Percentiles rank a stretch among this genome's conserved stretches.
phyloP scores from a whole-genome alignment of 2,329 filamentous ascomycete species.

The Talaromyces sp. region DNA sequence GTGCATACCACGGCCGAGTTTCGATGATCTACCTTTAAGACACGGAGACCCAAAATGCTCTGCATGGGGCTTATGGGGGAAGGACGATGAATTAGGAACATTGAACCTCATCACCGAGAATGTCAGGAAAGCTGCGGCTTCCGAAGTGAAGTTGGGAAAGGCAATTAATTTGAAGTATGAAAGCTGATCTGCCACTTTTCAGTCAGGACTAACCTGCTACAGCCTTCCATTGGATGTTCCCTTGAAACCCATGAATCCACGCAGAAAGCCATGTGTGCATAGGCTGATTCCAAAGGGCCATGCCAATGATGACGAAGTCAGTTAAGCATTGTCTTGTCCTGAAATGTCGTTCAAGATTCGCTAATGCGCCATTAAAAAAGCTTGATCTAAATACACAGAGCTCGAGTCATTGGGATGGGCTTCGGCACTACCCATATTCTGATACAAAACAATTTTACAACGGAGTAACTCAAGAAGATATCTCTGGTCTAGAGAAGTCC shows the following conservation, averaged over 20 bases:
- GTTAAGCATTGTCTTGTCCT: too few species aligned
- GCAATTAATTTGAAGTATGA: slow-evolving; percentile 18
- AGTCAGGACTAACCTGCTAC: neutral
- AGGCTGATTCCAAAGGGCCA: slow-evolving; percentile 22
- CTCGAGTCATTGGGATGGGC: slow-evolving; percentile 21
- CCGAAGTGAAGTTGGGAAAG: slow-evolving; percentile 14
- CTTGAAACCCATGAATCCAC: slow-evolving; percentile 20
- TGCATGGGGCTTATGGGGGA: slow-evolving; percentile 19
- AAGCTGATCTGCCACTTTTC: too few species aligned
- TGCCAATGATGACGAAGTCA: slow-evolving; percentile 25
- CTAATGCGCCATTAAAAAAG: neutral
- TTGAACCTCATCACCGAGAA: slow-evolving; percentile 18
- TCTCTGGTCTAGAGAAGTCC: slow-evolving; percentile 18
- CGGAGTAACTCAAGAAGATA: slow-evolving; percentile 20
- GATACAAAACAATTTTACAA: slow-evolving; percentile 21
- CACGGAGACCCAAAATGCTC: slow-evolving; percentile 15
- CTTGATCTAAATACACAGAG: slow-evolving; percentile 20
- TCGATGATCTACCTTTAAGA: slow-evolving; percentile 12
- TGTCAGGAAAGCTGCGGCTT: slow-evolving; percentile 10
- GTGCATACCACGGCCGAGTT: neutral
- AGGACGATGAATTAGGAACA: slow-evolving; percentile 18
- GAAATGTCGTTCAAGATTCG: too few species aligned
- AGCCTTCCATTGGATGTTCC: slow-evolving; percentile 20
- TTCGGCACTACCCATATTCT: slow-evolving; percentile 21
- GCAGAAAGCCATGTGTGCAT: slow-evolving; percentile 22